These are phyloP conservation scores for Tremella yokohamensis DNA, from an alignment of 768 basidiomycete species.

Conservation along the genomic window DNA sequence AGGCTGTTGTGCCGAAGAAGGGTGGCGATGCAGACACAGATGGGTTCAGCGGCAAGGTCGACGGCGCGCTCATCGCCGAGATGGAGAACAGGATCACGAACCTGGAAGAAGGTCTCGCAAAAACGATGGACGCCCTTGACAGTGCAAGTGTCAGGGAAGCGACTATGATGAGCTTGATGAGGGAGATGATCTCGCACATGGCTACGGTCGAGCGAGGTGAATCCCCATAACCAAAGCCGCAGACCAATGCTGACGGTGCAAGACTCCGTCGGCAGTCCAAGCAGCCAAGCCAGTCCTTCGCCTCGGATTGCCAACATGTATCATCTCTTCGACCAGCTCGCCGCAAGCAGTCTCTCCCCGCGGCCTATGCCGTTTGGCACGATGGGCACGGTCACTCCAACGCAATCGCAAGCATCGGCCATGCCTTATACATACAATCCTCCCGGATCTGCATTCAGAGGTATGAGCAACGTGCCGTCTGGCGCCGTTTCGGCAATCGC, in stretches of 20 bases:
- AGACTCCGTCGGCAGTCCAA: background rate
- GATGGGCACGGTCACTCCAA: too few relatives aligned
- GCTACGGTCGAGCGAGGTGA: slow-evolving; percentile 24
- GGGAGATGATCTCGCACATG: slow-evolving; percentile 38
- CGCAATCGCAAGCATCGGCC: background rate
- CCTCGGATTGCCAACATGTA: background rate
- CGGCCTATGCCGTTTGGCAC: too few relatives aligned
- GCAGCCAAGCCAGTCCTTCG: background rate
- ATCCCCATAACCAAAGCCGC: background rate
- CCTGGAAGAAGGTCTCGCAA: slow-evolving; percentile 33
- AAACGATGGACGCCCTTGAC: slow-evolving; percentile 35
- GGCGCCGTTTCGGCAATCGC: background rate
- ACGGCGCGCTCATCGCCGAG: slow-evolving; percentile 27
- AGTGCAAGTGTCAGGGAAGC: slow-evolving; percentile 37
- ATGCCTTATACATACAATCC: slow-evolving; percentile 1
- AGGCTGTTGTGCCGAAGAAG: slow-evolving; percentile 40
- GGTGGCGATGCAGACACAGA: slow-evolving; percentile 5
- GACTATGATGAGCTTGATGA: slow-evolving; percentile 31
- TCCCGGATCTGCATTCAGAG: background rate
- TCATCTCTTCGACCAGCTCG: slow-evolving; percentile 2
- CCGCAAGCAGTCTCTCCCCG: background rate
- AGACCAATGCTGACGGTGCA: background rate
- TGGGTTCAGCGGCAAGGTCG: slow-evolving; percentile 10
- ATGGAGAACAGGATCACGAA: slow-evolving; percentile 33
- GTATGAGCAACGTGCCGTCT: too few relatives aligned